phyloP scores from a whole-genome alignment of 176 grass and related monocot species.

The Hsuehochloa calcarea region DNA sequence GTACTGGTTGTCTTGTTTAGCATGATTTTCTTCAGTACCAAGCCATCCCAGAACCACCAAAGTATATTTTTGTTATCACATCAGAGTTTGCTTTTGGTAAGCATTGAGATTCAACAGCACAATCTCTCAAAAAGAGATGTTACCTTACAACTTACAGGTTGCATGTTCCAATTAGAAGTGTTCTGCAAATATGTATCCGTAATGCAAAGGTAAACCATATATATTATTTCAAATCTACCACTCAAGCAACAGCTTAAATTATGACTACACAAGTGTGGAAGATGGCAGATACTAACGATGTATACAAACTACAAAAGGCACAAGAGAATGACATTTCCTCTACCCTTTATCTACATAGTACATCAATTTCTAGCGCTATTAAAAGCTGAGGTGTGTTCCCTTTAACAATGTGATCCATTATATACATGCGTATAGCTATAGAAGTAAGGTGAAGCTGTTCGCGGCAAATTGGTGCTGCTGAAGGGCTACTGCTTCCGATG shows the following conservation, averaged over 20 bases:
- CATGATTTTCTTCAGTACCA: neutral
- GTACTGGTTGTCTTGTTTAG: neutral
- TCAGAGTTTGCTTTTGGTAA: neutral
- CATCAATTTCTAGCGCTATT: neutral
- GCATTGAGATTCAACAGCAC: neutral
- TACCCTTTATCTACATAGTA: neutral
- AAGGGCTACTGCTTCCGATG: neutral
- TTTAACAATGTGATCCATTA: neutral
- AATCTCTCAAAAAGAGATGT: neutral
- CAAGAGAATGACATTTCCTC: neutral
- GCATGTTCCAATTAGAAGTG: neutral
- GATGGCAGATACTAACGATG: neutral
- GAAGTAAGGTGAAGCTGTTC: neutral
- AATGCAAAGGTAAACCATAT: neutral
- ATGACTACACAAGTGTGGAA: neutral
- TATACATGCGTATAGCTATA: constrained; percentile 5
- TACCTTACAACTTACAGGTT: neutral
- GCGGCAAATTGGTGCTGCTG: neutral
- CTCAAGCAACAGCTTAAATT: neutral
- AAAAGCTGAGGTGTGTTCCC: neutral
- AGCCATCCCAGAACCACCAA: neutral
- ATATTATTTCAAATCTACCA: neutral
- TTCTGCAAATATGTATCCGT: neutral
- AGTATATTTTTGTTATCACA: neutral
- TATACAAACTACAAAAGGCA: neutral